phyloP scores from a whole-genome alignment of 306 rosid genomes.

The Spatholobus suberectus region DNA sequence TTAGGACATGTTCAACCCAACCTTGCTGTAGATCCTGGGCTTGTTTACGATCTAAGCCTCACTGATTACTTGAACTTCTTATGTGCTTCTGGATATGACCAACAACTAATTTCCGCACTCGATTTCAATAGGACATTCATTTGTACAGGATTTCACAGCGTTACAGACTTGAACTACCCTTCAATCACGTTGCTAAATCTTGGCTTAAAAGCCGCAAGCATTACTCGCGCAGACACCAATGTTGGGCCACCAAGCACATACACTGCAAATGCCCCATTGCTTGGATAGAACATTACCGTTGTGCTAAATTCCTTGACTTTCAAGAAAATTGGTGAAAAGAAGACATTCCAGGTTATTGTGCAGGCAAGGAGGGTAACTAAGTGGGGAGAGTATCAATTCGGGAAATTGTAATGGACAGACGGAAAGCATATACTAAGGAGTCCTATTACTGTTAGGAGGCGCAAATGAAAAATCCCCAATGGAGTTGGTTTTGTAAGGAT shows the following conservation, averaged over 20 bases:
- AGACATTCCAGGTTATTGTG: conserved; percentile 31
- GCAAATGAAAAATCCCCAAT: not conserved
- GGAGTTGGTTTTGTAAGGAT: not conserved
- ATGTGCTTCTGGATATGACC: conserved; percentile 37
- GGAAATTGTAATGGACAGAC: conserved; percentile 30
- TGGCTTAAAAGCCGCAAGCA: not conserved
- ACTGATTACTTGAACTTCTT: conserved; percentile 39
- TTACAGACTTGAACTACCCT: conserved; percentile 44
- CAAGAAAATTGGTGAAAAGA: not conserved
- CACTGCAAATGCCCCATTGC: not conserved
- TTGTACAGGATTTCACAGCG: not conserved
- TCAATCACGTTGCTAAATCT: conserved; percentile 41
- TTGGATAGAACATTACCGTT: not conserved
- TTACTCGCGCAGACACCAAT: conserved; percentile 34
- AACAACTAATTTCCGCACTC: conserved; percentile 25
- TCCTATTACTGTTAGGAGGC: conserved; percentile 10
- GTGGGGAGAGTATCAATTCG: not conserved
- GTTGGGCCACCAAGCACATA: conserved; percentile 40
- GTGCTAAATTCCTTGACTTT: conserved; percentile 33
- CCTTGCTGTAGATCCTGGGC: conserved; percentile 42
- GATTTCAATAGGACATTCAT: conserved; percentile 11
- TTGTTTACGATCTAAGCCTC: conserved; percentile 22
- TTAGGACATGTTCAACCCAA: conserved; percentile 34
- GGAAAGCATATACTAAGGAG: conserved; percentile 36
- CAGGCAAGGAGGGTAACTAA: conserved; percentile 11